A percentile compares a stretch with the other conserved stretches of the same genome.
phyloP scores from a whole-genome alignment of 192 early-diverging fungal genomes.

The Allomyces javanicus region DNA sequence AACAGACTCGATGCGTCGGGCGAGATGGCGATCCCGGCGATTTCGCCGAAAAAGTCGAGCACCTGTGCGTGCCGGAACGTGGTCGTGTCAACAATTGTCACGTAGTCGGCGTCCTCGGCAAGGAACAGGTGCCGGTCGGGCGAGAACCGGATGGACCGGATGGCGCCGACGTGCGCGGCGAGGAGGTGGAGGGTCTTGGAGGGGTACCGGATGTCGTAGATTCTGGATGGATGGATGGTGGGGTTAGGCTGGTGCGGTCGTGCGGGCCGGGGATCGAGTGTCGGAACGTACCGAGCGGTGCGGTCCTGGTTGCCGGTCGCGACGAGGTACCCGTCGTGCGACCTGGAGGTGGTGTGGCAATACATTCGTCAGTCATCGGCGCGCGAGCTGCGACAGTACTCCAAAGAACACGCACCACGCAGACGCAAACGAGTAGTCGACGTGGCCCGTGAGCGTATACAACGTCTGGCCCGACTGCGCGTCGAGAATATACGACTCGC shows the following conservation, averaged over 20 bases:
- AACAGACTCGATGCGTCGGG: slow-evolving; percentile 21
- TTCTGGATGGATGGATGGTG: neutral
- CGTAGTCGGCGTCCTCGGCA: slow-evolving; percentile 23
- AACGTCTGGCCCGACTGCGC: slow-evolving; percentile 4
- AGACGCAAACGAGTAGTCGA: slow-evolving; percentile 18
- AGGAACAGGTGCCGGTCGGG: slow-evolving; percentile 16
- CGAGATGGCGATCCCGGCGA: slow-evolving; percentile 16
- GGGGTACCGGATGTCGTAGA: slow-evolving; percentile 22
- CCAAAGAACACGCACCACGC: slow-evolving; percentile 6
- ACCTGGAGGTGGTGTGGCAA: neutral
- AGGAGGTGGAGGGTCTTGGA: slow-evolving; percentile 9
- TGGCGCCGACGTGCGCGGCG: slow-evolving; percentile 17
- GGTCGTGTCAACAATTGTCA: slow-evolving; percentile 16
- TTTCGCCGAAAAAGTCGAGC: slow-evolving; percentile 22
- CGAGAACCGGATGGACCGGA: slow-evolving; percentile 19
- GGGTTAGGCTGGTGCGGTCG: too few species aligned
- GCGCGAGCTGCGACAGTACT: too few species aligned
- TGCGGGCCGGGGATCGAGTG: too few species aligned
- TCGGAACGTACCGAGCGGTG: slow-evolving; percentile 8
- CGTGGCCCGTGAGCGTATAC: slow-evolving; percentile 15
- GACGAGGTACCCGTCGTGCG: slow-evolving; percentile 16
- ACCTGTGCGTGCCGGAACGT: slow-evolving; percentile 12
- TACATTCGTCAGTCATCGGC: too few species aligned
- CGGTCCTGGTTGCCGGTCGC: slow-evolving; percentile 25
- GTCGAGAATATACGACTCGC: slow-evolving; percentile 12